Percentiles rank a stretch among this genome's conserved stretches.
phyloP scores from a whole-genome alignment of 2,329 filamentous ascomycete species.

The Chrysoporthe cubensis region DNA sequence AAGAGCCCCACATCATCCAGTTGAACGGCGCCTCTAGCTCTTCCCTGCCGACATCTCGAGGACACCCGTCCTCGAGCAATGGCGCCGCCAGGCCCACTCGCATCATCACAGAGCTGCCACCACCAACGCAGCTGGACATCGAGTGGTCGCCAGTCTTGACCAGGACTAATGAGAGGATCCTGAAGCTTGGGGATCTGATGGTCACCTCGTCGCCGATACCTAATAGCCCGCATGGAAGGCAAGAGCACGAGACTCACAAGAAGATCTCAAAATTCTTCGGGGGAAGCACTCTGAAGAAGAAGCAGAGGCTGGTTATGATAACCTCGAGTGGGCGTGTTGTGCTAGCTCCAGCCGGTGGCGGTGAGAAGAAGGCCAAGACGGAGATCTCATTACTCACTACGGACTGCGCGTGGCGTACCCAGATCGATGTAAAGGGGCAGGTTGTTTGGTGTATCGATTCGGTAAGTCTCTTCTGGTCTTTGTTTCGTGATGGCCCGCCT shows the following conservation, averaged over 20 bases:
- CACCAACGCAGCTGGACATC: slow-evolving; percentile 95
- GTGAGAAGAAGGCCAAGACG: slow-evolving; percentile 93
- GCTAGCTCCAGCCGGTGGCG: slow-evolving; percentile 86
- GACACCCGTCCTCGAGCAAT: slow-evolving; percentile 46
- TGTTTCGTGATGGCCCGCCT: slow-evolving; percentile 1
- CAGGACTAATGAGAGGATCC: slow-evolving; percentile 86
- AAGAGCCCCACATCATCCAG: slow-evolving; percentile 76
- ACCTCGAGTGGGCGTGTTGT: slow-evolving; percentile 90
- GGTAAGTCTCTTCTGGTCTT: slow-evolving; percentile 60
- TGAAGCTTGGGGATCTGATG: slow-evolving; percentile 90
- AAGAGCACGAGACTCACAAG: slow-evolving; percentile 72
- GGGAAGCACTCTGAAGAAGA: slow-evolving; percentile 87
- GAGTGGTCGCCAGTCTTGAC: slow-evolving; percentile 98
- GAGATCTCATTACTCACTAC: slow-evolving; percentile 82
- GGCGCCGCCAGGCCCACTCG: slow-evolving; percentile 65
- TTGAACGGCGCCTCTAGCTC: slow-evolving; percentile 59
- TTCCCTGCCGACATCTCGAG: slow-evolving; percentile 38
- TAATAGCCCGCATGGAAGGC: slow-evolving; percentile 73
- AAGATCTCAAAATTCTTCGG: slow-evolving; percentile 95
- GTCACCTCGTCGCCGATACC: slow-evolving; percentile 79
- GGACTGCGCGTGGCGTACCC: slow-evolving; percentile 78
- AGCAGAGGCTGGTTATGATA: slow-evolving; percentile 91
- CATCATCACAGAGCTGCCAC: slow-evolving; percentile 92
- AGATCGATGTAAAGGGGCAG: slow-evolving; percentile 84
- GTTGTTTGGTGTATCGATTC: slow-evolving; percentile 91